Evolutionary conservation across 257 asterid species (phyloP).

Genomic region (Apocynum venetum): DNA sequence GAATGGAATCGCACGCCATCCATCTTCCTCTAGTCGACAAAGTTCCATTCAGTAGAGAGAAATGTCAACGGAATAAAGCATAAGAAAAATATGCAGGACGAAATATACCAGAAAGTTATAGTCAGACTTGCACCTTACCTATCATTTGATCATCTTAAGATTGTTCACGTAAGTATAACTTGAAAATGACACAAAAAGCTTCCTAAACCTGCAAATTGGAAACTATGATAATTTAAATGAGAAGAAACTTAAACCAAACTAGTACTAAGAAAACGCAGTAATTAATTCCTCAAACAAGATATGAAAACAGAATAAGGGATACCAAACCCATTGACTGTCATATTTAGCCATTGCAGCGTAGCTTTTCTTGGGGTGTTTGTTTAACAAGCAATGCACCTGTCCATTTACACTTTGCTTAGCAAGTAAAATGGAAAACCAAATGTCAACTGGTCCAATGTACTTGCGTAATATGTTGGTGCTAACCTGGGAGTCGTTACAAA

Average conservation of each 20-base stretch:
- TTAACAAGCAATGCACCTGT: conserved; percentile 53
- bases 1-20: neutral
- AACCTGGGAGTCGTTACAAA: conserved; percentile 36
- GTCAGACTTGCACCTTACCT: neutral
- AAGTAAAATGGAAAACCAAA: conserved; percentile 61
- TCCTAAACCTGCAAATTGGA: conserved; percentile 67
- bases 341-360: conserved; percentile 90
- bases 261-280: neutral
- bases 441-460: conserved; percentile 73
- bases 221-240: conserved; percentile 2
- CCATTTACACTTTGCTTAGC: conserved; percentile 29
- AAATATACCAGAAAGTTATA: neutral
- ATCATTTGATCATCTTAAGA: conserved; percentile 39
- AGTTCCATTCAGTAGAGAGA: neutral
- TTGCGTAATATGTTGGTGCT: conserved; percentile 71
- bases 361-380: conserved; percentile 53
- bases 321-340: conserved; percentile 95
- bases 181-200: conserved; percentile 78
- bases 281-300: neutral
- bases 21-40: neutral
- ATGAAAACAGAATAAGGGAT: neutral
- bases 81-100: neutral
- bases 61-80: neutral
- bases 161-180: conserved; percentile 80
- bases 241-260: neutral